Percentiles rank a stretch among this genome's conserved stretches.
phyloP scores from a whole-genome alignment of 2,329 filamentous ascomycete species.

The Ophiostoma pallidulum region DNA sequence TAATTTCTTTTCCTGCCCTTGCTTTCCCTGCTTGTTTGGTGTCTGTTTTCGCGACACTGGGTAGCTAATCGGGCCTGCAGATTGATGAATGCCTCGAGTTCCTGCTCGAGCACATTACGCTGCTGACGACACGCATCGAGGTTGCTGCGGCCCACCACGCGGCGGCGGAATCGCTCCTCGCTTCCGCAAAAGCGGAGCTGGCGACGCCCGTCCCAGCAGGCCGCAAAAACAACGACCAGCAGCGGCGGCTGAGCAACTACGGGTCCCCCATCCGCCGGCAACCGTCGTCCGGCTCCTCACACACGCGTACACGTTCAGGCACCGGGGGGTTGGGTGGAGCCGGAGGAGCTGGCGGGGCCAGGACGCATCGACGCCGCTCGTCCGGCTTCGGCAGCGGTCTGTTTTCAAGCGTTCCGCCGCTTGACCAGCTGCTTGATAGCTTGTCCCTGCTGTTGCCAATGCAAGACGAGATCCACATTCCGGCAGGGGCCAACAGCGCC shows the following conservation, averaged over 20 bases:
- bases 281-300: conserved; percentile 22
- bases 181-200: conserved; percentile 36
- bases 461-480: conserved; percentile 19
- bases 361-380: conserved; percentile 25
- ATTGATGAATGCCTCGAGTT: conserved; percentile 43
- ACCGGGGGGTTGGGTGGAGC: too few relatives aligned
- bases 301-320: conserved; percentile 25
- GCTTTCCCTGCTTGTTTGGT: not conserved
- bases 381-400: conserved; percentile 20
- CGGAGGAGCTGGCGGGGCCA: too few relatives aligned
- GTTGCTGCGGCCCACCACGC: conserved; percentile 37
- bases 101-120: conserved; percentile 37
- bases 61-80: conserved; percentile 27
- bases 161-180: conserved; percentile 30
- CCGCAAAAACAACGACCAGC: conserved; percentile 3
- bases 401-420: conserved; percentile 30
- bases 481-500: too few relatives aligned
- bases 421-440: conserved; percentile 39
- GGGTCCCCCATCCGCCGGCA: conserved; percentile 27
- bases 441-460: conserved; percentile 36
- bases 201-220: conserved; percentile 19
- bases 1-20: too few relatives aligned
- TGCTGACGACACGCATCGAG: conserved; percentile 33
- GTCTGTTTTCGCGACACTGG: too few relatives aligned
- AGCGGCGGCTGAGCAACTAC: conserved; percentile 18